phyloP scores from a whole-genome alignment of 176 grass and related monocot genomes.

The Ananas comosus region DNA sequence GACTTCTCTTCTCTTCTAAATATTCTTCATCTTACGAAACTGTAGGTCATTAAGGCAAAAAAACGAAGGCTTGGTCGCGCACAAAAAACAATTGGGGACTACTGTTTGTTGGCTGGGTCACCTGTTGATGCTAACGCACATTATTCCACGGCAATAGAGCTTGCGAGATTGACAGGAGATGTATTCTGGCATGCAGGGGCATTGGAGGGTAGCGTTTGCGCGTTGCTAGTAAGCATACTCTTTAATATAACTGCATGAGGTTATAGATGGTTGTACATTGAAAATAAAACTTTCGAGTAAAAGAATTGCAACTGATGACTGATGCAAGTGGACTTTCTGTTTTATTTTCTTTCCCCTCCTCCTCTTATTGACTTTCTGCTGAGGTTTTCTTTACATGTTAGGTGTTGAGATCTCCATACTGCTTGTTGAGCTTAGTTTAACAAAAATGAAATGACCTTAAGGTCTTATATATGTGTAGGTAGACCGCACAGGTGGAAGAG shows the following conservation, averaged over 20 bases:
- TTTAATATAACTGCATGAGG: not conserved
- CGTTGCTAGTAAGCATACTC: conserved; percentile 54
- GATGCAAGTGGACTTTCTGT: no score
- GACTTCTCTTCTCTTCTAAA: not conserved
- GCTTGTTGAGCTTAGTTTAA: not conserved
- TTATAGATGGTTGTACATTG: not conserved
- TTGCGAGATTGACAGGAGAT: conserved; percentile 94
- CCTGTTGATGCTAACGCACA: conserved; percentile 94
- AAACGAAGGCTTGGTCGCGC: conserved; percentile 91
- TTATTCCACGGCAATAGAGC: conserved; percentile 93
- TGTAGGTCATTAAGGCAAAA: conserved; percentile 95
- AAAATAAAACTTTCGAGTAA: not conserved
- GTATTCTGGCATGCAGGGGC: conserved; percentile 99
- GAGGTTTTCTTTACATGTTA: not conserved
- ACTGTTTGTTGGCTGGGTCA: conserved; percentile 90
- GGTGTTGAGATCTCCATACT: not conserved
- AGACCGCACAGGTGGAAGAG: conserved; percentile 60
- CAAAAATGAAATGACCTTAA: not conserved
- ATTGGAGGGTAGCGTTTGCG: conserved; percentile 91
- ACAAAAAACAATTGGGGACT: conserved; percentile 96
- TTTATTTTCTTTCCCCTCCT: no score
- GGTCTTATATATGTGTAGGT: conserved; percentile 37
- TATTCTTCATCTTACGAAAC: not conserved
- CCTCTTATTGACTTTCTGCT: no score
- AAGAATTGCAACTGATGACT: not conserved